A percentile compares a stretch with the other conserved stretches of the same genome.
Evolutionary conservation across 1,284 basidiomycete genomes (phyloP).

Genomic region (Apiotrichum veenhuisii): DNA sequence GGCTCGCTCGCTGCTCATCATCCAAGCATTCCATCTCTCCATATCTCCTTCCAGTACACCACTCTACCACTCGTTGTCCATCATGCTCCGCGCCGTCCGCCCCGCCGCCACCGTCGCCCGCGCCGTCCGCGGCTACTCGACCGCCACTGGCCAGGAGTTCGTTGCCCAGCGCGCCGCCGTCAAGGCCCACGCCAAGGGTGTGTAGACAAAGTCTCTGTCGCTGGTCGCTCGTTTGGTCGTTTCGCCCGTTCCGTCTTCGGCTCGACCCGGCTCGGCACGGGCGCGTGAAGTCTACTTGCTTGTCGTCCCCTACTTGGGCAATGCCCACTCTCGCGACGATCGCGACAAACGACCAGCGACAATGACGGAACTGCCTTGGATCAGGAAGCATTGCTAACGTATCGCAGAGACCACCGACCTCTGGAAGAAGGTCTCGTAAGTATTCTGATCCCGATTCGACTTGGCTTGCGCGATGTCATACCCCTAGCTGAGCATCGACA

Average conservation of each 20-base stretch:
- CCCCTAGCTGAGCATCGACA: no score
- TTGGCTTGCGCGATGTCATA: no score
- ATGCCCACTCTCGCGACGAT: no score
- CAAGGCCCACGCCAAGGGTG: slow-evolving; percentile 42
- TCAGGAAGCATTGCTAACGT: background rate
- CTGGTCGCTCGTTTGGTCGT: background rate
- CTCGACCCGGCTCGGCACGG: background rate
- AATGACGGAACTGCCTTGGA: no score
- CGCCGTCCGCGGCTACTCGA: slow-evolving; percentile 16
- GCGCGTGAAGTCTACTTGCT: background rate
- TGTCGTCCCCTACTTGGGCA: no score
- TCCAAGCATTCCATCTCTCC: background rate
- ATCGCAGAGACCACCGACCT: slow-evolving; percentile 42
- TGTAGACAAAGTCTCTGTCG: slow-evolving; percentile 10
- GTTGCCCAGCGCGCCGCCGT: slow-evolving; percentile 34
- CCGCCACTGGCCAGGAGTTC: slow-evolving; percentile 35
- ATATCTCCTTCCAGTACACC: slow-evolving; percentile 3
- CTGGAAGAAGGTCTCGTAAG: slow-evolving; percentile 42
- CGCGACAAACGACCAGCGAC: no score
- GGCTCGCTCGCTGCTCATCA: background rate
- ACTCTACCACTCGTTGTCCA: slow-evolving; percentile 13
- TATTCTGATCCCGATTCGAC: no score
- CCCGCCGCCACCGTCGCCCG: slow-evolving; percentile 21
- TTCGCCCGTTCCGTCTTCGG: background rate
- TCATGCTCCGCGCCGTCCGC: slow-evolving; percentile 20